phyloP scores from a whole-genome alignment of 257 asterid species.

The Thymus quinquecostatus region DNA sequence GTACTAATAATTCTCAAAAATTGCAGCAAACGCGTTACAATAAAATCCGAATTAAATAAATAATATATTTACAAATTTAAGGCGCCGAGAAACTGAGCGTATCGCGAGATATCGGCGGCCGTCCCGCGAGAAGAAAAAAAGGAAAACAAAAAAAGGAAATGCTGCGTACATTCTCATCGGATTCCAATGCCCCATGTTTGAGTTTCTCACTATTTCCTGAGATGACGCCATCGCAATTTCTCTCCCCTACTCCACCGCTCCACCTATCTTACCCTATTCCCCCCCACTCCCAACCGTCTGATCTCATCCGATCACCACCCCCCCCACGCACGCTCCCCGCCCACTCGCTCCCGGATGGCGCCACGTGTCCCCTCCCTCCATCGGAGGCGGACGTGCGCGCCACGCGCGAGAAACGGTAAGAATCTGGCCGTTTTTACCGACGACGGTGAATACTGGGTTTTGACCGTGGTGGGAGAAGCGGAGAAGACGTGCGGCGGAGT shows the following conservation, averaged over 20 bases:
- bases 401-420: background rate
- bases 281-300: slow-evolving; percentile 39
- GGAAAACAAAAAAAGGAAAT: background rate
- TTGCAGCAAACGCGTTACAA: background rate
- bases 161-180: slow-evolving; percentile 40
- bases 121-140: slow-evolving; percentile 16
- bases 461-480: slow-evolving; percentile 33
- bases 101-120: slow-evolving; percentile 22
- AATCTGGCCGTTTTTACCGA: slow-evolving; percentile 10
- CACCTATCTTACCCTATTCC: slow-evolving; percentile 34
- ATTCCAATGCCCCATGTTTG: slow-evolving; percentile 29
- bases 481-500: slow-evolving; percentile 51
- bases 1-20: background rate
- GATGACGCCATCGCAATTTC: slow-evolving; percentile 11
- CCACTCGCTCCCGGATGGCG: background rate
- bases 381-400: background rate
- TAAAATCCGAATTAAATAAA: background rate
- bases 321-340: background rate
- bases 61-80: background rate
- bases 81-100: slow-evolving; percentile 1
- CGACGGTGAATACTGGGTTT: slow-evolving; percentile 15
- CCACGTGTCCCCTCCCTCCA: slow-evolving; percentile 6
- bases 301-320: slow-evolving; percentile 11
- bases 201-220: background rate
- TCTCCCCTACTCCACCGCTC: slow-evolving; percentile 41